Evolutionary conservation across 1,139 yeast species (phyloP).

Genomic region (Kodamaea plutei): DNA sequence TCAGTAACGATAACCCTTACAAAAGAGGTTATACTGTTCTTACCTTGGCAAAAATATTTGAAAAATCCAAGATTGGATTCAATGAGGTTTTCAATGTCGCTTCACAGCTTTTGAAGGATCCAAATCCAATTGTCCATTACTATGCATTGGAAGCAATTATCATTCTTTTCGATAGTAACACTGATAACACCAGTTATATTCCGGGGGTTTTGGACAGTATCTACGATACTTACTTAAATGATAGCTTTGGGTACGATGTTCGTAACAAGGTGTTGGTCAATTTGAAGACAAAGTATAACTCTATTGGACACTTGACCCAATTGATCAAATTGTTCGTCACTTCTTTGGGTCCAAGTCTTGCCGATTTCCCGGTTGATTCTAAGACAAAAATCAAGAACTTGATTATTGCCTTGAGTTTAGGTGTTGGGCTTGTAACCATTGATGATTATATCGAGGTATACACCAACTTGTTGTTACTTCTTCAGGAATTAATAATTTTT

Average conservation of each 20-base stretch:
- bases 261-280: constrained; percentile 24
- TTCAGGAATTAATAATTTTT: constrained; percentile 40
- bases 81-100: constrained; percentile 52
- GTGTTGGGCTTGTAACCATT: constrained; percentile 30
- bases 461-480: constrained; percentile 24
- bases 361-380: constrained; percentile 19
- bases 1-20: constrained; percentile 52
- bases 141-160: constrained; percentile 64
- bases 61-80: constrained; percentile 31
- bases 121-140: constrained; percentile 78
- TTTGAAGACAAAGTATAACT: constrained; percentile 26
- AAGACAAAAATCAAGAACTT: constrained; percentile 26
- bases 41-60: constrained; percentile 57
- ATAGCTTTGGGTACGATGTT: constrained; percentile 45
- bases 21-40: constrained; percentile 63
- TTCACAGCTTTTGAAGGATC: constrained; percentile 64
- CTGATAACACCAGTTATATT: constrained; percentile 45
- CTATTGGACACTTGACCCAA: constrained; percentile 21
- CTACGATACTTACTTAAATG: constrained; percentile 43
- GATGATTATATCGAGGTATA: constrained; percentile 27
- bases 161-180: constrained; percentile 51
- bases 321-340: constrained; percentile 33
- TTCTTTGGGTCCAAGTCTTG: constrained; percentile 37
- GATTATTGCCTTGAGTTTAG: constrained; percentile 28
- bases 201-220: constrained; percentile 44